Percentiles rank a stretch among this genome's conserved stretches.
These are phyloP conservation scores for Geotrichum bryndzae DNA, from an alignment of 1,139 yeast genomes.

Conservation along the genomic window DNA sequence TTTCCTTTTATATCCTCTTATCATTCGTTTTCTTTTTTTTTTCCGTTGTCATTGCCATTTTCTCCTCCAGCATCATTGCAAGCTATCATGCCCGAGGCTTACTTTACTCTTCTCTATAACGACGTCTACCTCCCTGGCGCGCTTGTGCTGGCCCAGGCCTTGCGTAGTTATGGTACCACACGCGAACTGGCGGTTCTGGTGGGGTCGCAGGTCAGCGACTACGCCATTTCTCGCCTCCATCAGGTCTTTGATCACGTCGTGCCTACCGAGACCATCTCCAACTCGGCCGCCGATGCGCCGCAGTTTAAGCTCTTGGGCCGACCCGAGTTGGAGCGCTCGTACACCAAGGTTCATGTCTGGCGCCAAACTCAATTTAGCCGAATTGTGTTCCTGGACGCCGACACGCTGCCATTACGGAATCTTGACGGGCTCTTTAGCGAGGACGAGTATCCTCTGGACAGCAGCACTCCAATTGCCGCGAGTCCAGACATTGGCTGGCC, in stretches of 20 bases:
- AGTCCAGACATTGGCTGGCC: conserved; percentile 97
- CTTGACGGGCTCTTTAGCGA: conserved; percentile 40
- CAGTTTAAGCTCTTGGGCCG: conserved; percentile 51
- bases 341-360: conserved; percentile 75
- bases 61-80: neutral
- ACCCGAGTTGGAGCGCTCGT: conserved; percentile 67
- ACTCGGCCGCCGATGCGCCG: conserved; percentile 26
- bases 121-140: conserved; percentile 73
- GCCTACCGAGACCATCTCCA: conserved; percentile 31
- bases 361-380: conserved; percentile 51
- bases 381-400: conserved; percentile 75
- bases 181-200: conserved; percentile 33
- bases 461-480: conserved; percentile 41
- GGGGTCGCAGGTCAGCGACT: conserved; percentile 29
- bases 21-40: neutral
- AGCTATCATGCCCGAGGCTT: conserved; percentile 39
- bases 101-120: conserved; percentile 61
- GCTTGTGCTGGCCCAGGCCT: conserved; percentile 50
- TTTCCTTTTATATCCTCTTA: neutral
- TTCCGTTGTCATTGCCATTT: neutral
- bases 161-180: conserved; percentile 27
- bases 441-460: conserved; percentile 24
- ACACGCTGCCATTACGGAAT: conserved; percentile 57
- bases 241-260: conserved; percentile 33
- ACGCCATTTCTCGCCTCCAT: conserved; percentile 25